Base-by-base conservation (phyloP, 768 basidiomycete genomes). In the Tricholoma hemisulphureum region DNA sequence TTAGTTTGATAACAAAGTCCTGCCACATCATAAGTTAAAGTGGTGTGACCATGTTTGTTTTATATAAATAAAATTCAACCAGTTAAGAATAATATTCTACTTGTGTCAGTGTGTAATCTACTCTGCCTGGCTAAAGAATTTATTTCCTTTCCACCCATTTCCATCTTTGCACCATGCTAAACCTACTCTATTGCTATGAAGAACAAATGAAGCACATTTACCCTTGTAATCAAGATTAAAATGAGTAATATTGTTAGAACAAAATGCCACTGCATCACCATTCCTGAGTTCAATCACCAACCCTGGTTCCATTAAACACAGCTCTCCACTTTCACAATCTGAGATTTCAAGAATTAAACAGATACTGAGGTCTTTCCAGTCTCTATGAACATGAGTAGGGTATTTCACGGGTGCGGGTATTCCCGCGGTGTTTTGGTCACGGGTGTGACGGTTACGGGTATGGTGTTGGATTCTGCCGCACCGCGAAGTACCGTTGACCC, bases 211-310 rank as follows among this genome's bases (percentile, higher is more conserved):
- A 7, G 49, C 59, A 20, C 62, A 48, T 6, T 31, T n/a, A 14
- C 67, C 69, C 26, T 45, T 53, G 50, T 53, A 66, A 45, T 66
- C 61, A 34, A 65, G 41, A 57, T 71, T 71, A 39, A 66, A 69
- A 52, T 71, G 68, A 28, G 57, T 66, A 5, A 65, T 54, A 4
- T 63, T 26, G 39, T 35, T 23, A 24, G 70, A 71, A 31, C 58
- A 26, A 59, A 71, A 70, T 14, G 65, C 58, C 13, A 67, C 16
- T 2, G 61, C 37, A 58, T 73, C 67, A 51, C 68, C 67, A 35
- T 55, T 31, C 4, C 53, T 23, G 0, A 64, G 14, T 6, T 62
- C 48, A 32, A 71, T 23, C 14, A 65, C 63, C 8, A 71, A 50
- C n/a, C 70, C 69, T 20, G 57, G 54, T 52, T 73, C 68, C 50